phyloP scores from a whole-genome alignment of 73 alveolate species.

The Paramecium sonneborni region DNA sequence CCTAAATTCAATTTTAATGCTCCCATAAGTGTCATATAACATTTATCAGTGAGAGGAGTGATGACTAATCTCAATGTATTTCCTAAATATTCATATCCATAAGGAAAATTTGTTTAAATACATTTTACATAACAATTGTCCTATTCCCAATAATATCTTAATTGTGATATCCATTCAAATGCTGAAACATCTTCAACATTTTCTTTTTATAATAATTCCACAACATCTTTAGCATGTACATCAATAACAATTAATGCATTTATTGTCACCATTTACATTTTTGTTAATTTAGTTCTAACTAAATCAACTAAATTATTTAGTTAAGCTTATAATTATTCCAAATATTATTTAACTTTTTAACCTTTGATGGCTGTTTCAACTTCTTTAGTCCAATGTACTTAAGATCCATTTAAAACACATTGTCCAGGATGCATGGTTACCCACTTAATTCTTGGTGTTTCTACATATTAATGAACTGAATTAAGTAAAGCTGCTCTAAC shows the following conservation, averaged over 20 bases:
- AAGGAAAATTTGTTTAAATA: conserved; percentile 97
- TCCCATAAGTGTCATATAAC: conserved; percentile 76
- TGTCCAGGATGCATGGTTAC: conserved; percentile 99
- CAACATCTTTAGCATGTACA: conserved; percentile 97
- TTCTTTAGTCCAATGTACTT: conserved; percentile 98
- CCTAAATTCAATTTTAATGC: conserved; percentile 79
- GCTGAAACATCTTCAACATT: conserved; percentile 88
- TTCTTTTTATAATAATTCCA: conserved; percentile 88
- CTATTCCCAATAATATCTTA: conserved; percentile 99
- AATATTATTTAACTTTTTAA: conserved; percentile 79
- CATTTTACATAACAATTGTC: conserved; percentile 96
- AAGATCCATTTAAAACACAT: conserved; percentile 95
- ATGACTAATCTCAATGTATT: conserved; percentile 75
- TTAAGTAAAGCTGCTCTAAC: conserved; percentile 90
- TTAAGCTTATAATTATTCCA: conserved; percentile 74
- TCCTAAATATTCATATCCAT: conserved; percentile 80
- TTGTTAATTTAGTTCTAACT: conserved; percentile 83
- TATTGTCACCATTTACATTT: conserved; percentile 76
- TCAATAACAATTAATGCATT: conserved; percentile 95
- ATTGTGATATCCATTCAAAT: conserved; percentile 99
- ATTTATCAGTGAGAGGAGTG: conserved; percentile 82
- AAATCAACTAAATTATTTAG: conserved; percentile 94
- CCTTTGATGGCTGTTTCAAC: conserved; percentile 97
- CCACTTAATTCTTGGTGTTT: conserved; percentile 97
- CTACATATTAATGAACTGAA: conserved; percentile 91